Evolutionary conservation across 371 early-diverging fungal species (phyloP).

Genomic region (Dichotomocladium elegans): DNA sequence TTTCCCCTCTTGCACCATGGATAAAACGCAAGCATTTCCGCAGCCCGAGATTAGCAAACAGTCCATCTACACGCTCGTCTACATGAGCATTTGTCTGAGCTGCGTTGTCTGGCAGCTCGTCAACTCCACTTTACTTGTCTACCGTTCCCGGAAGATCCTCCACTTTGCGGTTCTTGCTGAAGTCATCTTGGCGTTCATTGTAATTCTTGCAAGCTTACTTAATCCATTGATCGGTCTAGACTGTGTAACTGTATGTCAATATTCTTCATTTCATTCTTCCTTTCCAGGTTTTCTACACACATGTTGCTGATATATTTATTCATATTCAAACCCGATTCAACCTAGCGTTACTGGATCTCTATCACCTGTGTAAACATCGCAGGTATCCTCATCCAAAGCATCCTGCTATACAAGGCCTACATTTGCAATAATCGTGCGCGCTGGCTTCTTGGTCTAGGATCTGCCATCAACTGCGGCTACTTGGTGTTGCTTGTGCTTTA

Average conservation of each 20-base stretch:
- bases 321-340: not conserved
- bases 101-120: constrained; percentile 37
- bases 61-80: constrained; percentile 27
- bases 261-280: too few species aligned
- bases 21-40: too few species aligned
- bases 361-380: constrained; percentile 40
- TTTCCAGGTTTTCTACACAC: too few species aligned
- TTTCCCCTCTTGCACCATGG: too few species aligned
- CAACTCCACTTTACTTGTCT: constrained; percentile 15
- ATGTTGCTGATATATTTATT: too few species aligned
- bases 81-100: constrained; percentile 33
- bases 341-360: constrained; percentile 42
- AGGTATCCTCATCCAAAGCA: constrained; percentile 37
- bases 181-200: constrained; percentile 22
- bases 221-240: constrained; percentile 24
- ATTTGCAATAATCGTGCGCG: constrained; percentile 33
- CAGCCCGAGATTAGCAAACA: too few species aligned
- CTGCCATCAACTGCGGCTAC: constrained; percentile 34
- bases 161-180: constrained; percentile 31
- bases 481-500: constrained; percentile 33
- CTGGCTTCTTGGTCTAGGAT: constrained; percentile 33
- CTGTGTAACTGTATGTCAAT: constrained; percentile 24
- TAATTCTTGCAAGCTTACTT: constrained; percentile 28
- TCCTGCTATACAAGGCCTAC: constrained; percentile 44
- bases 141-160: constrained; percentile 22